Evolutionary conservation across 2,329 filamentous ascomycete genomes (phyloP).

Genomic region (Arthrobotrys iridis): DNA sequence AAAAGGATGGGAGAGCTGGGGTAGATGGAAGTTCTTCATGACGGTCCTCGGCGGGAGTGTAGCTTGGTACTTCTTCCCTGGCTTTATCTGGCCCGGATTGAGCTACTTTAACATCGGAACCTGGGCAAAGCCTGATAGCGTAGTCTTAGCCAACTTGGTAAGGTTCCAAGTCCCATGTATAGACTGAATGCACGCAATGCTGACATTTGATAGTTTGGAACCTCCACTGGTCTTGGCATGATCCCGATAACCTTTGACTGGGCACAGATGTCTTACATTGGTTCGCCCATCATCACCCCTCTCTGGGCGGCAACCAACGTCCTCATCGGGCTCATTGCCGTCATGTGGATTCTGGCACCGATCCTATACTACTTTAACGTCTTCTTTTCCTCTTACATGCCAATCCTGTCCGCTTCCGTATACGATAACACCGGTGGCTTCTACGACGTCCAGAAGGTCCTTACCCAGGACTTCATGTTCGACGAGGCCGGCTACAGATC

Average conservation of each 20-base stretch:
- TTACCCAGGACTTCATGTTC: slow-evolving; percentile 81
- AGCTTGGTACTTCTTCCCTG: slow-evolving; percentile 84
- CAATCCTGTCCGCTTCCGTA: slow-evolving; percentile 82
- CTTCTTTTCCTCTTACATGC: slow-evolving; percentile 84
- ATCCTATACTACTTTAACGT: slow-evolving; percentile 82
- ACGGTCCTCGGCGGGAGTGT: slow-evolving; percentile 66
- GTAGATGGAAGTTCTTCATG: slow-evolving; percentile 79
- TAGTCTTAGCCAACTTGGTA: slow-evolving; percentile 81
- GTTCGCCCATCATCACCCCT: slow-evolving; percentile 81
- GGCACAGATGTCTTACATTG: slow-evolving; percentile 88
- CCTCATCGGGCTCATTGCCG: slow-evolving; percentile 78
- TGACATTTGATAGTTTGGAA: slow-evolving; percentile 70
- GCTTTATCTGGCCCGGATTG: slow-evolving; percentile 81
- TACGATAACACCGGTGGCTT: slow-evolving; percentile 84
- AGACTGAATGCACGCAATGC: not conserved
- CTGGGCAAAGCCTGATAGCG: slow-evolving; percentile 86
- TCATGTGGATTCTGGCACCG: slow-evolving; percentile 86
- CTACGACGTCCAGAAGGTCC: slow-evolving; percentile 82
- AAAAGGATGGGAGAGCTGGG: slow-evolving; percentile 78
- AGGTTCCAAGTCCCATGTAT: slow-evolving; percentile 47
- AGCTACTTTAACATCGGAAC: slow-evolving; percentile 91
- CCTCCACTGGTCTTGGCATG: slow-evolving; percentile 82
- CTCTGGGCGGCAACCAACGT: slow-evolving; percentile 90
- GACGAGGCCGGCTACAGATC: slow-evolving; percentile 77
- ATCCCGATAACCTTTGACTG: slow-evolving; percentile 91